Conservation (phyloP, 2,329 filamentous ascomycete species). For the Xylaria polymorpha region DNA sequence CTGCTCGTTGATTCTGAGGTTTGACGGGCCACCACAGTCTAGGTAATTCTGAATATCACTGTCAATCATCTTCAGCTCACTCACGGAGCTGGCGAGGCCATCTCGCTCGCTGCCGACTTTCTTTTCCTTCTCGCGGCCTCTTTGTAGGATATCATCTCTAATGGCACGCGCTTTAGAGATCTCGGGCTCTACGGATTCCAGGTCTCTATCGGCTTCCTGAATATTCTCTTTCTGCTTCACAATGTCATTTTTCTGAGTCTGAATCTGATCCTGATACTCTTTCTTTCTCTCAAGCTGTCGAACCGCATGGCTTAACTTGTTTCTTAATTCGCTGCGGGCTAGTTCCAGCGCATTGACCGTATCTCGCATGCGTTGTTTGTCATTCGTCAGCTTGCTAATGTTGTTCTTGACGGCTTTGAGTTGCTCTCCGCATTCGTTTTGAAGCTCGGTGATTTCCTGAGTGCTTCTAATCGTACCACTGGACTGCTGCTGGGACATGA, state of each 20-base stretch:
- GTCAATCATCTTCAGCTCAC: slow-evolving; percentile 80
- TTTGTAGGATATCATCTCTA: slow-evolving; percentile 79
- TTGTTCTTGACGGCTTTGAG: slow-evolving; percentile 71
- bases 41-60: slow-evolving; percentile 83
- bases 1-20: slow-evolving; percentile 75
- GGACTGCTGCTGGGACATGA: slow-evolving; percentile 80
- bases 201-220: slow-evolving; percentile 74
- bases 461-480: slow-evolving; percentile 73
- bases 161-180: slow-evolving; percentile 79
- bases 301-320: slow-evolving; percentile 75
- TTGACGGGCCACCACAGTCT: slow-evolving; percentile 76
- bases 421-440: slow-evolving; percentile 74
- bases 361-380: slow-evolving; percentile 77
- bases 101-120: slow-evolving; percentile 77
- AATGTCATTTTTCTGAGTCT: slow-evolving; percentile 76
- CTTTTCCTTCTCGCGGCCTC: slow-evolving; percentile 78
- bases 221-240: slow-evolving; percentile 76
- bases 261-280: slow-evolving; percentile 75
- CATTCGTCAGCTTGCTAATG: slow-evolving; percentile 73
- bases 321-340: slow-evolving; percentile 78
- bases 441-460: slow-evolving; percentile 85
- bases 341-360: slow-evolving; percentile 78
- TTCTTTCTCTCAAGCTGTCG: slow-evolving; percentile 86
- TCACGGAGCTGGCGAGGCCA: slow-evolving; percentile 77
- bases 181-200: slow-evolving; percentile 79